phyloP scores from a whole-genome alignment of 2,329 filamentous ascomycete genomes.

The Verticillium zaregamsianum region DNA sequence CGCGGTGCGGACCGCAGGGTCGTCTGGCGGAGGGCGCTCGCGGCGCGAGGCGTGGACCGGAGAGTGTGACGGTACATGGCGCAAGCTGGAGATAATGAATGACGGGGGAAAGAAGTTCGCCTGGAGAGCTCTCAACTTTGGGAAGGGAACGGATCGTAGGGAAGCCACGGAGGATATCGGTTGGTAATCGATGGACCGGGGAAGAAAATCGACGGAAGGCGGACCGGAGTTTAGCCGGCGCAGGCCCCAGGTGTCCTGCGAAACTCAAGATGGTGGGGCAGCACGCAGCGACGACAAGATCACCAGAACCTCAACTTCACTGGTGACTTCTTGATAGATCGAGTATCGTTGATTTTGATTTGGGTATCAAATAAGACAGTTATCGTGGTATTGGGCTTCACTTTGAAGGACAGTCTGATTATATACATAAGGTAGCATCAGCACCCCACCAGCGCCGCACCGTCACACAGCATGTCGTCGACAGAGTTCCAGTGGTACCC shows the following conservation, averaged over 20 bases:
- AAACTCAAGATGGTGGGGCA: not conserved
- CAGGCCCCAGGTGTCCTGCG: not conserved
- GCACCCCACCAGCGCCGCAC: not conserved
- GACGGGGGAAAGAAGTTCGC: conserved; percentile 1
- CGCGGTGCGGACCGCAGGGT: conserved; percentile 31
- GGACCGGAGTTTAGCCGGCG: conserved; percentile 13
- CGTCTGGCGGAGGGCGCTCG: conserved; percentile 35
- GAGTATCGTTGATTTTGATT: not conserved
- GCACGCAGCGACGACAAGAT: not conserved
- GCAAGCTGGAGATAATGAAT: conserved; percentile 1
- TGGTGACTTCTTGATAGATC: not conserved
- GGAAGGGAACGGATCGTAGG: not conserved
- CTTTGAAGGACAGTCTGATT: not conserved
- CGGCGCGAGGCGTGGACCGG: conserved; percentile 42
- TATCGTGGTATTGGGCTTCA: no score
- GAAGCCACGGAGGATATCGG: not conserved
- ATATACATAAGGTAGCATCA: not conserved
- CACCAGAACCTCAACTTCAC: not conserved
- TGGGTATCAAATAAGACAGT: not conserved
- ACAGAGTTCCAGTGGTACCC: conserved; percentile 33
- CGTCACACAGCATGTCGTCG: not conserved
- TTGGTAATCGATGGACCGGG: conserved; percentile 12
- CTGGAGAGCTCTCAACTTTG: conserved; percentile 8
- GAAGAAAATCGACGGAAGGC: conserved; percentile 12
- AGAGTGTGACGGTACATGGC: conserved; percentile 49